phyloP scores from a whole-genome alignment of 2,329 filamentous ascomycete genomes.

The Allantophomopsis lycopodina region DNA sequence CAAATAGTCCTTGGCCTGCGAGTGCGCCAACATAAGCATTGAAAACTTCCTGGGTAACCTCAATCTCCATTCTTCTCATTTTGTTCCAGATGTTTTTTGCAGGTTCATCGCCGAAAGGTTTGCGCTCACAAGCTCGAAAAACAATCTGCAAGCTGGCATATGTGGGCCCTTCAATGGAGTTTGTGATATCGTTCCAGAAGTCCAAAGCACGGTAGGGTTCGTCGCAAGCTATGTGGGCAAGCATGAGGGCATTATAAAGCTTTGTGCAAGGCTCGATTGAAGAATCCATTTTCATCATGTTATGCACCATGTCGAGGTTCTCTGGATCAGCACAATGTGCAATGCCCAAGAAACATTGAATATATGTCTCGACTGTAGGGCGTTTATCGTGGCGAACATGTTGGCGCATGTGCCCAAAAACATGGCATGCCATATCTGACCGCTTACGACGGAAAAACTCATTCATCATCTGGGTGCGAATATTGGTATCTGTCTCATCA shows the following conservation, averaged over 20 bases:
- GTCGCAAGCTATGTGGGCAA: conserved; percentile 64
- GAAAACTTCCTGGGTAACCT: conserved; percentile 61
- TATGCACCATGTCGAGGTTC: conserved; percentile 65
- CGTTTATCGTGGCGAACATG: conserved; percentile 48
- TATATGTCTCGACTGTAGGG: conserved; percentile 63
- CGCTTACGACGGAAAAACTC: conserved; percentile 66
- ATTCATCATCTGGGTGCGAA: conserved; percentile 64
- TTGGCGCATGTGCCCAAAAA: conserved; percentile 91
- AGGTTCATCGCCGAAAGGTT: conserved; percentile 39
- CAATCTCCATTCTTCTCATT: conserved; percentile 62
- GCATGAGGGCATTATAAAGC: conserved; percentile 75
- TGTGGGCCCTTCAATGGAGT: conserved; percentile 72
- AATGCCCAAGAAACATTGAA: conserved; percentile 64
- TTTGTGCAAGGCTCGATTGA: conserved; percentile 62
- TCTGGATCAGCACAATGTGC: conserved; percentile 44
- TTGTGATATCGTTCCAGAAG: conserved; percentile 76
- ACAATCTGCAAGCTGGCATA: conserved; percentile 70
- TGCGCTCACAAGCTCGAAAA: conserved; percentile 62
- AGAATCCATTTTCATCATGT: conserved; percentile 90
- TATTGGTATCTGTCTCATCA: conserved; percentile 47
- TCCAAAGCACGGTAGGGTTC: conserved; percentile 53
- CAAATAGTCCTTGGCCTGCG: conserved; percentile 56
- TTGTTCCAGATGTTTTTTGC: conserved; percentile 59
- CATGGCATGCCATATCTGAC: conserved; percentile 71
- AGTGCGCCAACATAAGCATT: conserved; percentile 65